phyloP scores from a whole-genome alignment of 1,284 basidiomycete species.

The Mycosarcoma mackinlayi region DNA sequence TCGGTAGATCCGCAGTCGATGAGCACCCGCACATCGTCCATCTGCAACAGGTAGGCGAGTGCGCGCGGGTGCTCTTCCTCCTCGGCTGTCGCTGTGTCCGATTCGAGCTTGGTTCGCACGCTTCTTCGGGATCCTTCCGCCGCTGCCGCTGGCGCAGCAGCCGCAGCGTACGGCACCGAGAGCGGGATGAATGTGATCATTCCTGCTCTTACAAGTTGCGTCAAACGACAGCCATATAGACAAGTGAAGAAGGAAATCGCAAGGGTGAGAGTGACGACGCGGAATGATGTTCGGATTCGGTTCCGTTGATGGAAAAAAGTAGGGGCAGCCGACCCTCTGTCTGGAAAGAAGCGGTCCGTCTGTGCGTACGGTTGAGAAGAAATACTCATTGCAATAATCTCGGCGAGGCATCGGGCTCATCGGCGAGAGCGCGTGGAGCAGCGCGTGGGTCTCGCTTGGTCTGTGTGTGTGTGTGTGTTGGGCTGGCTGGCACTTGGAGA shows the following conservation, averaged over 20 bases:
- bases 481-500: not conserved
- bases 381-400: no score
- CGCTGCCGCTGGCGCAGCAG: not conserved
- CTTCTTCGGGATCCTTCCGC: conserved; percentile 11
- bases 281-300: not conserved
- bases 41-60: conserved; percentile 81
- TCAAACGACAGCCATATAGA: not conserved
- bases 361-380: conserved; percentile 18
- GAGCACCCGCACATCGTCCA: conserved; percentile 92
- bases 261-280: not conserved
- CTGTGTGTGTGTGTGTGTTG: not conserved
- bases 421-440: conserved; percentile 3
- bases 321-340: conserved; percentile 11
- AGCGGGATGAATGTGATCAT: conserved; percentile 62
- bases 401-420: conserved; percentile 5
- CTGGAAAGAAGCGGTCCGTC: not conserved
- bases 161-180: conserved; percentile 51
- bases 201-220: conserved; percentile 1
- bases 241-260: conserved; percentile 1
- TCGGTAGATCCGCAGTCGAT: conserved; percentile 82
- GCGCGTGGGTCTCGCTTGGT: conserved; percentile 2
- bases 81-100: conserved; percentile 6
- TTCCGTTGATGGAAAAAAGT: not conserved
- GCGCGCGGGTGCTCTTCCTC: conserved; percentile 58
- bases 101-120: conserved; percentile 40